A percentile compares a stretch with the other conserved stretches of the same genome.
phyloP scores from a whole-genome alignment of 1,139 yeast species.

The Pichia terricola region DNA sequence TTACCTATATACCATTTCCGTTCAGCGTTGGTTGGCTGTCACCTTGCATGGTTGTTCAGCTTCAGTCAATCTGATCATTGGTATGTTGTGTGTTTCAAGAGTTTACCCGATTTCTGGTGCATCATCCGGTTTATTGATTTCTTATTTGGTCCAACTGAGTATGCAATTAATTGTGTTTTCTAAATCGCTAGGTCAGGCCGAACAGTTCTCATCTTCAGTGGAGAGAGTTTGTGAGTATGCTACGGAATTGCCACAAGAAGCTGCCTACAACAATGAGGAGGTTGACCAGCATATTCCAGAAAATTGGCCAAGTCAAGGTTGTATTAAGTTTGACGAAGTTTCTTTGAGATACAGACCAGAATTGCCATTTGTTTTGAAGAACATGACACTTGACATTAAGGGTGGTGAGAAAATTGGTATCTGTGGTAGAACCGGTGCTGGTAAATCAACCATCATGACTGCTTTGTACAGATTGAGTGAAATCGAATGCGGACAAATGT shows the following conservation, averaged over 20 bases:
- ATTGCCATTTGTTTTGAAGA: slow-evolving; percentile 38
- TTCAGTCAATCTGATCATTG: slow-evolving; percentile 33
- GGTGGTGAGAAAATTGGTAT: slow-evolving; percentile 33
- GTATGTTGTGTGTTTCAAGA: slow-evolving; percentile 35
- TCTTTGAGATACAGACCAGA: slow-evolving; percentile 61
- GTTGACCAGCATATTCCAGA: slow-evolving; percentile 10
- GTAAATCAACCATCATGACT: slow-evolving; percentile 35
- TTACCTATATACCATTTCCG: slow-evolving; percentile 40
- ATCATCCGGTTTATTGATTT: slow-evolving; percentile 40
- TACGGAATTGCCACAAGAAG: slow-evolving; percentile 56
- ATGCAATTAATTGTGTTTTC: slow-evolving; percentile 41
- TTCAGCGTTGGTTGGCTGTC: slow-evolving; percentile 55
- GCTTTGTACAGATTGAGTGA: slow-evolving; percentile 33
- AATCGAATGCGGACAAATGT: slow-evolving; percentile 21
- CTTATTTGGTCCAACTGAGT: slow-evolving; percentile 44
- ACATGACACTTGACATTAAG: slow-evolving; percentile 26
- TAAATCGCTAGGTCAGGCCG: slow-evolving; percentile 38
- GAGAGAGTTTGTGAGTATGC: slow-evolving; percentile 58
- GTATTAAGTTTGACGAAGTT: slow-evolving; percentile 48
- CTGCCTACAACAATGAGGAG: slow-evolving; percentile 30
- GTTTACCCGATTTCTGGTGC: slow-evolving; percentile 39
- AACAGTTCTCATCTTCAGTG: slow-evolving; percentile 57
- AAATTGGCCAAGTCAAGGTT: slow-evolving; percentile 56
- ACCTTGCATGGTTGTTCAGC: slow-evolving; percentile 38
- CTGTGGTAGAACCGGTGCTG: slow-evolving; percentile 39